Evolutionary conservation across 2,329 filamentous ascomycete genomes (phyloP).

Genomic region (Escovopsis sp.): DNA sequence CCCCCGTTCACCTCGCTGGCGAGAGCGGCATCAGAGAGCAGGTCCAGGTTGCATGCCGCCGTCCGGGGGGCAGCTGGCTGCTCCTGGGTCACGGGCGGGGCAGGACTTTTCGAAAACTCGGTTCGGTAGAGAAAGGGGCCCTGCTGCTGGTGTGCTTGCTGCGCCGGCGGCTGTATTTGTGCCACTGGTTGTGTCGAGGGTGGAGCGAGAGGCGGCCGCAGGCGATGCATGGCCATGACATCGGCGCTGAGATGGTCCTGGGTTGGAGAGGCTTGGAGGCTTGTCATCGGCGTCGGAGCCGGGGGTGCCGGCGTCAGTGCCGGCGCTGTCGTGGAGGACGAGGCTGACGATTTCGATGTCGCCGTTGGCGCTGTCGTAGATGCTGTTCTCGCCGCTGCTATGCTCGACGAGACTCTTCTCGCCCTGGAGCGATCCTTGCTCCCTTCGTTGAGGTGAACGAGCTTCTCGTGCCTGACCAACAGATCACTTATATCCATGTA

Average conservation of each 20-base stretch:
- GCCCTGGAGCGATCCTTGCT: slow-evolving; percentile 37
- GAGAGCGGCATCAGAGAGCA: slow-evolving; percentile 45
- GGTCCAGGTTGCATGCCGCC: slow-evolving; percentile 40
- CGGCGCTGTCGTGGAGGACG: too few relatives aligned
- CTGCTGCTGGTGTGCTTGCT: slow-evolving; percentile 9
- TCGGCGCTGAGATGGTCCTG: slow-evolving; percentile 33
- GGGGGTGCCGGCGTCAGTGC: too few relatives aligned
- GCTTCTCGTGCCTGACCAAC: slow-evolving; percentile 48
- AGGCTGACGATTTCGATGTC: too few relatives aligned
- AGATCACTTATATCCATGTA: slow-evolving; percentile 51
- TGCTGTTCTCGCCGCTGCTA: slow-evolving; percentile 9
- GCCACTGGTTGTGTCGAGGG: slow-evolving; percentile 3
- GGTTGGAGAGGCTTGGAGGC: slow-evolving; percentile 30
- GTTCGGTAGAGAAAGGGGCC: slow-evolving; percentile 26
- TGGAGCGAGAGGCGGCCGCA: slow-evolving; percentile 11
- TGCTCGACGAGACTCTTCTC: slow-evolving; percentile 35
- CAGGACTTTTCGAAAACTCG: slow-evolving; percentile 17
- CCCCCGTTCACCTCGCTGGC: slow-evolving; percentile 38
- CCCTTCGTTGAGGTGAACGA: slow-evolving; percentile 47
- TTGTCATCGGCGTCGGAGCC: slow-evolving; percentile 6
- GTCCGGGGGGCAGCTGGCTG: slow-evolving; percentile 30
- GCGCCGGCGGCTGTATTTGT: slow-evolving; percentile 8
- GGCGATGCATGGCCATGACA: slow-evolving; percentile 27
- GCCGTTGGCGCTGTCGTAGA: too few relatives aligned
- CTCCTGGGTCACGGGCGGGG: slow-evolving; percentile 29